Percentiles rank a stretch among this genome's conserved stretches.
These are phyloP conservation scores for Acanthamoeba sp. DNA, from an alignment of 208 protist genomes.

Conservation along the genomic window DNA sequence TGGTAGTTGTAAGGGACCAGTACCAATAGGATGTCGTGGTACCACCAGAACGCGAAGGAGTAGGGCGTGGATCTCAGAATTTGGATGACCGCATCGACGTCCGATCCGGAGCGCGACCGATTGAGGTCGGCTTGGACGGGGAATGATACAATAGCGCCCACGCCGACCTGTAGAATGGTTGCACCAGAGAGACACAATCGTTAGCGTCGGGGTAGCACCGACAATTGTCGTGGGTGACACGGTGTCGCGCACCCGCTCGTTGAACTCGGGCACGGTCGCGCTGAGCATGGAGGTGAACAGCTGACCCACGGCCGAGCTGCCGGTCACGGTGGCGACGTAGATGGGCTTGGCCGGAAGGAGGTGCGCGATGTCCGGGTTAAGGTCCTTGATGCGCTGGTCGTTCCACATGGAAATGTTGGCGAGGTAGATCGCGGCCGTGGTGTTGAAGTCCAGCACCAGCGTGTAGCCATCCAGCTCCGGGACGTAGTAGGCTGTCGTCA, in stretches of 20 bases:
- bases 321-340: neutral
- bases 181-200: neutral
- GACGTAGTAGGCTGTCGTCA: neutral
- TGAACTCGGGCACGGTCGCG: conserved; percentile 38
- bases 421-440: conserved; percentile 6
- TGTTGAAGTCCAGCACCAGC: conserved; percentile 19
- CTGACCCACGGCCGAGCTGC: neutral
- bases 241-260: neutral
- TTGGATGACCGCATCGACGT: neutral
- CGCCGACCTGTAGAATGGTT: neutral
- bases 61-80: neutral
- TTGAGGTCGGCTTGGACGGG: neutral
- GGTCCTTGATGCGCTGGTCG: conserved; percentile 15
- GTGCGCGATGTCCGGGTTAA: conserved; percentile 23
- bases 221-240: neutral
- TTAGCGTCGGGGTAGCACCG: too few species aligned
- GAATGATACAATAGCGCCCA: neutral
- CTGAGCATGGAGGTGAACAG: neutral
- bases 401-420: conserved; percentile 23
- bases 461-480: neutral
- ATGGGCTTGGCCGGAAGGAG: neutral
- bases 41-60: conserved; percentile 4
- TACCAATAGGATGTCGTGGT: neutral
- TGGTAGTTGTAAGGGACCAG: too few species aligned
- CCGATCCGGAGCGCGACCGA: neutral